Evolutionary conservation across 2,329 filamentous ascomycete species (phyloP).

Genomic region (Trichoderma koningiopsis): DNA sequence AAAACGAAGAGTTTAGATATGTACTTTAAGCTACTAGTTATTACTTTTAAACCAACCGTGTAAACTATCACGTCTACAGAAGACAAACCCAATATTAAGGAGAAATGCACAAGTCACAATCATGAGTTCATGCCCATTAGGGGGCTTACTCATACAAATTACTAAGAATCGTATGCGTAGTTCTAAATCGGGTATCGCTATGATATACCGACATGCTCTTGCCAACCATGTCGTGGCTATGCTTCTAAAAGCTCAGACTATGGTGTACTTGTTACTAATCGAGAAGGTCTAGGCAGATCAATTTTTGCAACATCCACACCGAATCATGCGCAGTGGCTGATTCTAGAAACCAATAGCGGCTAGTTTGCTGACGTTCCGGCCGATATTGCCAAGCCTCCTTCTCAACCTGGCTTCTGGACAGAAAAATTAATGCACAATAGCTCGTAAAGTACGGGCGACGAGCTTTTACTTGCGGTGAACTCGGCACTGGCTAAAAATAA

Average conservation of each 20-base stretch:
- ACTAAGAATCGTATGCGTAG: neutral
- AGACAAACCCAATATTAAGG: no score
- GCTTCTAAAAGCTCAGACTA: no score
- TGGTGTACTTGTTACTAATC: neutral
- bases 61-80: neutral
- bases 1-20: constrained; percentile 10
- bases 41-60: neutral
- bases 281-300: neutral
- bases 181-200: neutral
- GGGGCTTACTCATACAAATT: neutral
- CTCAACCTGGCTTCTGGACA: neutral
- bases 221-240: no score
- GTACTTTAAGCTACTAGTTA: neutral
- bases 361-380: neutral
- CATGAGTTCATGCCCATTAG: neutral
- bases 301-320: neutral
- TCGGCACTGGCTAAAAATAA: neutral
- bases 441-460: neutral
- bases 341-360: neutral
- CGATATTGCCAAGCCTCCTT: neutral
- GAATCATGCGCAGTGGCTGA: neutral
- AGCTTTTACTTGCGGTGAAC: neutral
- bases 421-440: neutral
- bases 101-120: neutral
- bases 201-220: no score